phyloP scores from a whole-genome alignment of 2,329 filamentous ascomycete species.

The Exserohilum turcica region DNA sequence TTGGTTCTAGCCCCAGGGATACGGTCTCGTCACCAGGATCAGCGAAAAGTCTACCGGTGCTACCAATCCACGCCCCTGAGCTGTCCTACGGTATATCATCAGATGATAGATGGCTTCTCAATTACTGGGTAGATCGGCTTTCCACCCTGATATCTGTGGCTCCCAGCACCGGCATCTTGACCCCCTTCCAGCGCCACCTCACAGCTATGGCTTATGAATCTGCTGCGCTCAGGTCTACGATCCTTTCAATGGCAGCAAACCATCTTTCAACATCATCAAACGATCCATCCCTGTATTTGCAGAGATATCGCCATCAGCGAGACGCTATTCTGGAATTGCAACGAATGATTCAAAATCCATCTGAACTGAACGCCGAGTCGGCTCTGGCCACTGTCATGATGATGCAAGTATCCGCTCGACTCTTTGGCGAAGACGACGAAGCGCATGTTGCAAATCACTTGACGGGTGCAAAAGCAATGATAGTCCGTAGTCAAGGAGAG shows the following conservation, averaged over 20 bases:
- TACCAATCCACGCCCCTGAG: conserved; percentile 7
- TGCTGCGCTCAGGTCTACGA: conserved; percentile 35
- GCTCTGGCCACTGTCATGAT: conserved; percentile 40
- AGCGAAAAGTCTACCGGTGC: conserved; percentile 10
- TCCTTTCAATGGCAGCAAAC: conserved; percentile 41
- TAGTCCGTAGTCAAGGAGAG: conserved; percentile 20
- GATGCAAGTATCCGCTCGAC: conserved; percentile 41
- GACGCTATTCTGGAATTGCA: conserved; percentile 37
- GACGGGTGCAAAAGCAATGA: conserved; percentile 39
- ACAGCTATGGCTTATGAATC: conserved; percentile 35
- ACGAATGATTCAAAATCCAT: conserved; percentile 30
- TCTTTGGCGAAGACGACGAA: conserved; percentile 37
- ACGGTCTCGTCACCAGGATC: conserved; percentile 14
- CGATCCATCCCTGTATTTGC: conserved; percentile 25
- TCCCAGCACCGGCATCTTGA: conserved; percentile 23
- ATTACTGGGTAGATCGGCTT: conserved; percentile 36
- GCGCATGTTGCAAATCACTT: conserved; percentile 36
- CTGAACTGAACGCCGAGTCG: conserved; percentile 24
- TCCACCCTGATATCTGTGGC: conserved; percentile 34
- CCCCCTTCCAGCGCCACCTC: conserved; percentile 36
- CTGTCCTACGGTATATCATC: conserved; percentile 20
- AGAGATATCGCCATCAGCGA: conserved; percentile 36
- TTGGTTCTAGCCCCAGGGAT: conserved; percentile 3
- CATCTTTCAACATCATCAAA: conserved; percentile 32
- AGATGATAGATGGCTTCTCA: conserved; percentile 31